Conservation (phyloP, 164 flowering plant genomes). For the Vitis cinerea region DNA sequence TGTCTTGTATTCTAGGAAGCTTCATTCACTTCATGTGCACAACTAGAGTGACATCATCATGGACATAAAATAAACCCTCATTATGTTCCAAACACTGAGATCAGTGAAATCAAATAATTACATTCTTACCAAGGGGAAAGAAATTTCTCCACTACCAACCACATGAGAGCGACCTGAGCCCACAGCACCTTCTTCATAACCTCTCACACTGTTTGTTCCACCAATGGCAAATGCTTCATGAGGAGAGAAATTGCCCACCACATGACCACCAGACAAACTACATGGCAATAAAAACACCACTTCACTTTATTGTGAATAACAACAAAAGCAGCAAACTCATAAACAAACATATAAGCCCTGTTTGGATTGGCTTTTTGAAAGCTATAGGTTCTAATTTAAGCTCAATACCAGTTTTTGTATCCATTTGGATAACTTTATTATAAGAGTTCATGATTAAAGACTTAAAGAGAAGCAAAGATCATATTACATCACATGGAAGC, state of each 20-base stretch:
- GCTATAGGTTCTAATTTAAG: no score
- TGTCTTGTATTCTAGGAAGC: no score
- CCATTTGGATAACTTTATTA: no score
- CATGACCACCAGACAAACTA: constrained; percentile 95
- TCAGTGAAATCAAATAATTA: not conserved
- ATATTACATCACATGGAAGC: no score
- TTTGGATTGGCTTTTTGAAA: no score
- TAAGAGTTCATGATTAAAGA: no score
- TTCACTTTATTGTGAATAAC: not conserved
- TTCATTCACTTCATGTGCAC: no score
- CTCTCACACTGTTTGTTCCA: constrained; percentile 98
- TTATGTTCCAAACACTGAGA: no score
- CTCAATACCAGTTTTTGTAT: no score
- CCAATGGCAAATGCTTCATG: constrained; percentile 99
- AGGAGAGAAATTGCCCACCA: constrained; percentile 89
- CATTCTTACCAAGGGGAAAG: constrained; percentile 76
- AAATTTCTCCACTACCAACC: constrained; percentile 87
- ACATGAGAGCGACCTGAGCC: constrained; percentile 95
- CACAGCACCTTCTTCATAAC: constrained; percentile 98
- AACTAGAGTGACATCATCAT: no score
- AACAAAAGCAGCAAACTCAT: not conserved
- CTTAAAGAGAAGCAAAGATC: no score
- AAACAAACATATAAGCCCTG: no score
- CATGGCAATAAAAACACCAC: constrained; percentile 5
- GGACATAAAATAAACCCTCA: not conserved